phyloP scores from a whole-genome alignment of 1,139 yeast species.

The Trichomonascaceae sp. region DNA sequence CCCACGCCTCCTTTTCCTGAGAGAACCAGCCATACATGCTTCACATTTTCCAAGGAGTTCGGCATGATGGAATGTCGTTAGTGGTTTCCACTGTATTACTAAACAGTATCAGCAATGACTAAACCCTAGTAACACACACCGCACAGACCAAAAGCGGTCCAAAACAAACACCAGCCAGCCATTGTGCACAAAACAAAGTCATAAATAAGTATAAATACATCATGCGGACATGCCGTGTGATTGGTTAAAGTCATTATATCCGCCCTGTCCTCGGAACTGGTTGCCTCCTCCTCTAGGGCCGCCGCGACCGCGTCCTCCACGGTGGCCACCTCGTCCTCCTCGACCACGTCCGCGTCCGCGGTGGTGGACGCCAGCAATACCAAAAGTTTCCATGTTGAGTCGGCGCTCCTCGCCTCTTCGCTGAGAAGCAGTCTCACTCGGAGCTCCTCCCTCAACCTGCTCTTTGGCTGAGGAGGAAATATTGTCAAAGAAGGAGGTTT shows the following conservation, averaged over 20 bases:
- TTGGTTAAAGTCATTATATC: too few relatives aligned
- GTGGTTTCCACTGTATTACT: too few relatives aligned
- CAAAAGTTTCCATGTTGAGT: slow-evolving; percentile 56
- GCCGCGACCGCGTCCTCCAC: slow-evolving; percentile 22
- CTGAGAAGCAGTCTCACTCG: slow-evolving; percentile 26
- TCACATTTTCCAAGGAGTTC: slow-evolving; percentile 49
- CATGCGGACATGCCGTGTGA: too few relatives aligned
- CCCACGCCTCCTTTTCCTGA: slow-evolving; percentile 99
- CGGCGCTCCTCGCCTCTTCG: slow-evolving; percentile 52
- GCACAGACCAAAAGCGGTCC: too few relatives aligned
- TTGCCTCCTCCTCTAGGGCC: slow-evolving; percentile 2
- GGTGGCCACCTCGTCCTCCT: slow-evolving; percentile 24
- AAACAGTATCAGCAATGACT: too few relatives aligned
- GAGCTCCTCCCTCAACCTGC: slow-evolving; percentile 21
- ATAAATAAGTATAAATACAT: too few relatives aligned
- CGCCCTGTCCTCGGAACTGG: slow-evolving; percentile 3
- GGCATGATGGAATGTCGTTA: too few relatives aligned
- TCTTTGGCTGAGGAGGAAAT: slow-evolving; percentile 45
- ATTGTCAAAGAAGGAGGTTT: slow-evolving; percentile 69
- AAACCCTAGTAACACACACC: too few relatives aligned
- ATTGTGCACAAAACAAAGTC: too few relatives aligned
- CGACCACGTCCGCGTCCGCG: slow-evolving; percentile 22
- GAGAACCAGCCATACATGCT: slow-evolving; percentile 67
- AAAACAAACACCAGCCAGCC: too few relatives aligned
- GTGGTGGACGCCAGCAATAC: slow-evolving; percentile 32